phyloP scores from a whole-genome alignment of 2,329 filamentous ascomycete species.

The Metarhizium brunneum region DNA sequence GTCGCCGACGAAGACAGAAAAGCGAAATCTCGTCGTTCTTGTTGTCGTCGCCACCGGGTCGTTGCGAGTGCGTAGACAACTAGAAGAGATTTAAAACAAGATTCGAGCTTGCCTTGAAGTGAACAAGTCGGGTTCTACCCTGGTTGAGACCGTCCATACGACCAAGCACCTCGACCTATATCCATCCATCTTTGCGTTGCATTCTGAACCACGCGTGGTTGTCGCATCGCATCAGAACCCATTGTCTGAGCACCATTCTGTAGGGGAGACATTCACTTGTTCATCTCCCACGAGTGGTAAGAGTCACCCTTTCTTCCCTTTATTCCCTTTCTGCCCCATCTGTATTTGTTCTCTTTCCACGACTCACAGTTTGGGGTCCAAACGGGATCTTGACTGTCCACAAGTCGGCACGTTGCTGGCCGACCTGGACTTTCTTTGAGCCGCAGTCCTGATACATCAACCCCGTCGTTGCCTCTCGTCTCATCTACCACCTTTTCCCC shows the following conservation, averaged over 20 bases:
- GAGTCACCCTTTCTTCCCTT: conserved; percentile 15
- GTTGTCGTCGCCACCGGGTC: conserved; percentile 20
- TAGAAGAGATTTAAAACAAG: conserved; percentile 17
- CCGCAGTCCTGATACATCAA: background rate
- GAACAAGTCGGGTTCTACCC: conserved; percentile 14
- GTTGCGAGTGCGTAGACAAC: conserved; percentile 28
- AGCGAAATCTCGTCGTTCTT: conserved; percentile 23
- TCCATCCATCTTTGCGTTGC: conserved; percentile 9
- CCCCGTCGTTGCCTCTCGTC: background rate
- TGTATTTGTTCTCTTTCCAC: background rate
- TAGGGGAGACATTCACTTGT: conserved; percentile 98
- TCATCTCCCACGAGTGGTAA: conserved; percentile 77
- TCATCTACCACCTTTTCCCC: background rate
- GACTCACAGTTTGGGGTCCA: background rate
- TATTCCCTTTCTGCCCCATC: too few relatives aligned
- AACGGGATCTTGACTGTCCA: background rate
- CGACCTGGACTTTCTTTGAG: background rate
- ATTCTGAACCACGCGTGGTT: conserved; percentile 11
- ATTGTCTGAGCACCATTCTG: conserved; percentile 27
- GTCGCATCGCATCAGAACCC: conserved; percentile 12
- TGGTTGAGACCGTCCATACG: conserved; percentile 2
- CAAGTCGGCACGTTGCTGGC: background rate
- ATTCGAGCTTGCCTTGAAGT: conserved; percentile 21
- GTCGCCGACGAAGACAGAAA: conserved; percentile 24
- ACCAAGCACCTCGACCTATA: background rate